Base-by-base conservation (phyloP, 345 rosid genomes). In the Alliaria petiolata region DNA sequence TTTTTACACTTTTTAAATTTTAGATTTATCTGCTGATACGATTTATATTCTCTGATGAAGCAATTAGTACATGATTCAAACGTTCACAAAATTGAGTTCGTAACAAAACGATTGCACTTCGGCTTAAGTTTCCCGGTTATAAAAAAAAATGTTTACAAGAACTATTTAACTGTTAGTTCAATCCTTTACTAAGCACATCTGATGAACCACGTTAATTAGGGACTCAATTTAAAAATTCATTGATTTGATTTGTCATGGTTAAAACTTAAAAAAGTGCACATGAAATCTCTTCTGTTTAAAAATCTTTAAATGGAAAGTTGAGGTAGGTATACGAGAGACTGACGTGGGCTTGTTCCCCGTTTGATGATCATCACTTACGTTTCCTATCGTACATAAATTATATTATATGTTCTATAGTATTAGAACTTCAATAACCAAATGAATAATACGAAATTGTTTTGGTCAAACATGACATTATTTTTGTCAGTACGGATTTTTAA, bases 341-440 rank as follows among this genome's bases (percentile, higher is more conserved):
- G 78, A 67, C 56, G 56, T 67, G 26, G 73, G 56, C 62, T 61
- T 74, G 68, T 60, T 74, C 78, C 78, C 63, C 47, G 6, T 33
- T 50, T 42, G 9, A 67, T 42, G 78, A 74, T 74, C 62, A 65
- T 67, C 73, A 42, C 73, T 74, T 74, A 51, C 78, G 78, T 74
- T 67, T 66, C 6, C 13, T 17, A 14, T 65, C 71, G 28, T 36
- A 19, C 19, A 30, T 45, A 35, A 42, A 62, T 17, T 65, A n/a
- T n/a, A 72, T 31, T 57, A 22, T 22, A 58, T 66, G 54, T n/a
- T 74, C 36, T 33, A 30, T 52, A 50, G 52, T 51, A 53, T 22
- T 15, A 33, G 9, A 62, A 28, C 42, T 60, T 10, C 10, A 4
- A 10, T 33, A 33, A 38, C 35, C 34, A 17, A 14, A 55, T 55